Conservation (phyloP, 1,139 yeast genomes). For the Arxiozyma heterogenica region DNA sequence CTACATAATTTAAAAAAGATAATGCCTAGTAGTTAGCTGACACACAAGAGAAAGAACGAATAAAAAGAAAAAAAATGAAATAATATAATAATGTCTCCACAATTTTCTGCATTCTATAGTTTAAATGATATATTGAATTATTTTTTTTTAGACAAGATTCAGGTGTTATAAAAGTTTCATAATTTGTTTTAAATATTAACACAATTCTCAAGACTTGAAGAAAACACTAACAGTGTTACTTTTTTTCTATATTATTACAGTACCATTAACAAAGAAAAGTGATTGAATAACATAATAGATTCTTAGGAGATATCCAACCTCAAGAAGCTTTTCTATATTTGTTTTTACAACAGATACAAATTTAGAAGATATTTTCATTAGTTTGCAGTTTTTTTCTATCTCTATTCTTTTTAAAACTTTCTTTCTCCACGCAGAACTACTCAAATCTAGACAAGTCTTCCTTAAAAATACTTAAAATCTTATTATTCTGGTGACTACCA, state of each 20-base stretch:
- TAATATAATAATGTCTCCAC: too few species aligned
- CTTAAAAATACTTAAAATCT: too few species aligned
- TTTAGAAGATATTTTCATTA: neutral
- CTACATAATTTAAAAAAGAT: neutral
- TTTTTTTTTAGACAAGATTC: neutral
- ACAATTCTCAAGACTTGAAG: neutral
- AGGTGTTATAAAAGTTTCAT: neutral
- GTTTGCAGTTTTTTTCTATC: too few species aligned
- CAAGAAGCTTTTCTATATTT: neutral
- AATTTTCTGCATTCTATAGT: neutral
- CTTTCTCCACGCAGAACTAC: neutral
- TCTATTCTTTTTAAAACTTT: neutral
- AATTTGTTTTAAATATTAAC: slow-evolving; percentile 1
- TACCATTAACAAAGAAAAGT: neutral
- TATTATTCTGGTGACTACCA: too few species aligned
- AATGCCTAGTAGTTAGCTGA: too few species aligned
- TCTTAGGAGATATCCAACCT: neutral
- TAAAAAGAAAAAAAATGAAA: too few species aligned
- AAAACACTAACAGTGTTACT: neutral
- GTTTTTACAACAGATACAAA: neutral
- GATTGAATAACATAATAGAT: too few species aligned
- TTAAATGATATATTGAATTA: too few species aligned
- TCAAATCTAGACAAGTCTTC: too few species aligned
- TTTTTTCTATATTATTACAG: neutral
- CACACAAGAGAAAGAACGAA: neutral